A percentile compares a stretch with the other conserved stretches of the same genome.
These are phyloP conservation scores for Plectranthus barbatus DNA, from an alignment of 257 asterid genomes.

Conservation along the genomic window DNA sequence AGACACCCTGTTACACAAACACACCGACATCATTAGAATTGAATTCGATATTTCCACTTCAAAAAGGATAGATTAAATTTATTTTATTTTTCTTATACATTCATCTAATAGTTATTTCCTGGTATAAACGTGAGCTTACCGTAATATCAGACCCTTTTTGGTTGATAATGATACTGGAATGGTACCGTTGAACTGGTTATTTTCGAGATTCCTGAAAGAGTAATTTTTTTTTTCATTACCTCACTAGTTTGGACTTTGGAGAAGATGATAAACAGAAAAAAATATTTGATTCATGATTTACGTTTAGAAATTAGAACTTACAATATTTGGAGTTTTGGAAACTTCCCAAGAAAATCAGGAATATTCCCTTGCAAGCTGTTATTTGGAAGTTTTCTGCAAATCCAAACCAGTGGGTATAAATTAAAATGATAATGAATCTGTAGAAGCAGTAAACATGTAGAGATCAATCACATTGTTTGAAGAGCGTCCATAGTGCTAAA, in stretches of 20 bases:
- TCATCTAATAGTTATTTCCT: no score
- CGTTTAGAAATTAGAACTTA: no score
- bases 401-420: no score
- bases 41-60: no score
- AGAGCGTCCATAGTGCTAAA: slow-evolving; percentile 48
- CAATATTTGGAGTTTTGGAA: no score
- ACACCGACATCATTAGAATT: background rate
- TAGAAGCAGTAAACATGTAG: background rate
- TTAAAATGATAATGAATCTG: background rate
- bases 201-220: background rate
- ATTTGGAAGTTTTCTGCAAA: no score
- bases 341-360: slow-evolving; percentile 4
- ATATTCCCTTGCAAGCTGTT: no score
- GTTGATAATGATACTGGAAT: no score
- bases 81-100: no score
- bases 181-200: no score
- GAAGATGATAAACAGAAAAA: background rate
- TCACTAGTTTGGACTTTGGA: background rate
- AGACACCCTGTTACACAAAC: no score
- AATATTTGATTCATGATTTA: background rate
- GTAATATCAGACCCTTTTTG: background rate
- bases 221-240: background rate
- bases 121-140: background rate
- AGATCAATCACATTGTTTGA: slow-evolving; percentile 31
- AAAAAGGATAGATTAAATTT: no score